Evolutionary conservation across 441 rosid genomes (phyloP).

Genomic region (Adansonia grandidieri): DNA sequence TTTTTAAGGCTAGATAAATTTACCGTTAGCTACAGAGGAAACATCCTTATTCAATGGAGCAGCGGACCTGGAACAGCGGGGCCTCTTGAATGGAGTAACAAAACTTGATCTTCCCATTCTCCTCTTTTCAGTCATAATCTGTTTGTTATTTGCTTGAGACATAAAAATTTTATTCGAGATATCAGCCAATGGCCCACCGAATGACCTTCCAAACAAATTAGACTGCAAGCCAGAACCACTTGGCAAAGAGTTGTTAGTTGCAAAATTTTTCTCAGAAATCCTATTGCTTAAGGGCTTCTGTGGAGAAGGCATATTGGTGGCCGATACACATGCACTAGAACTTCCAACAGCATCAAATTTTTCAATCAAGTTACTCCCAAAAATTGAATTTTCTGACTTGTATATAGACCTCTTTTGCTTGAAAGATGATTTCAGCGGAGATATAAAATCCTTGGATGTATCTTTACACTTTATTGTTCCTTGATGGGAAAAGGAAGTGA

Average conservation of each 20-base stretch:
- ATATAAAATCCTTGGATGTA: slow-evolving; percentile 50
- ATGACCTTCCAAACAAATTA: slow-evolving; percentile 45
- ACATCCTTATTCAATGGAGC: slow-evolving; percentile 60
- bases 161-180: slow-evolving; percentile 58
- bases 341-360: slow-evolving; percentile 56
- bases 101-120: slow-evolving; percentile 43
- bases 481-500: slow-evolving; percentile 43
- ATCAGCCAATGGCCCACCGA: slow-evolving; percentile 57
- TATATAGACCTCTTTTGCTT: slow-evolving; percentile 40
- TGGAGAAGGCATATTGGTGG: slow-evolving; percentile 33
- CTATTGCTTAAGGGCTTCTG: slow-evolving; percentile 37
- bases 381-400: slow-evolving; percentile 38
- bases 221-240: slow-evolving; percentile 37
- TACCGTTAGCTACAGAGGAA: slow-evolving; percentile 57
- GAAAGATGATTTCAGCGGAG: slow-evolving; percentile 62
- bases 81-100: slow-evolving; percentile 79
- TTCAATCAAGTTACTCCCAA: slow-evolving; percentile 50
- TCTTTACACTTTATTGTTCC: slow-evolving; percentile 46
- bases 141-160: slow-evolving; percentile 36
- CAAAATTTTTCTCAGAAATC: slow-evolving; percentile 27
- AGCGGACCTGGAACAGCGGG: slow-evolving; percentile 67
- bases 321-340: slow-evolving; percentile 35
- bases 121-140: slow-evolving; percentile 42
- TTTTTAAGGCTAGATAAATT: slow-evolving; percentile 24
- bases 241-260: slow-evolving; percentile 33